phyloP scores from a whole-genome alignment of 305 asterid genomes.

The Fraxinus paxiana region DNA sequence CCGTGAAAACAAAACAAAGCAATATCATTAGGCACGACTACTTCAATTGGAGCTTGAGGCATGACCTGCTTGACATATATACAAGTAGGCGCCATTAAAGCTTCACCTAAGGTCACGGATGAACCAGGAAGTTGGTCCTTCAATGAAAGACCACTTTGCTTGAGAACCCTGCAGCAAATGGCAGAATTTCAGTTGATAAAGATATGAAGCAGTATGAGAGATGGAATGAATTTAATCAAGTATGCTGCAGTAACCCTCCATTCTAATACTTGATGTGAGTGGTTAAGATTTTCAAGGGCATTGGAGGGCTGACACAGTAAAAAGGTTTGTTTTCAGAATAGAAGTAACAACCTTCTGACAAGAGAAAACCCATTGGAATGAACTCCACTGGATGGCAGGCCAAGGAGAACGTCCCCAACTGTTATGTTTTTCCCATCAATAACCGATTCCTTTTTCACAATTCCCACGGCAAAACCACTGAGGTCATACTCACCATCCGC shows the following conservation, averaged over 20 bases:
- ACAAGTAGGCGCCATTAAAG: constrained; percentile 92
- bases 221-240: neutral
- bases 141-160: constrained; percentile 68
- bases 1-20: neutral
- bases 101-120: constrained; percentile 60
- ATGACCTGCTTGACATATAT: constrained; percentile 88
- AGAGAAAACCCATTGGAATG: constrained; percentile 93
- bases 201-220: neutral
- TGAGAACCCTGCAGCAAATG: constrained; percentile 54
- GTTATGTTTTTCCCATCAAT: constrained; percentile 71
- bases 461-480: constrained; percentile 91
- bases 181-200: neutral
- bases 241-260: neutral
- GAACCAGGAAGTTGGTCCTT: constrained; percentile 70
- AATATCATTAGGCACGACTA: neutral
- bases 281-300: neutral
- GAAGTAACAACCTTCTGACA: constrained; percentile 63
- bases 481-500: constrained; percentile 89
- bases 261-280: neutral
- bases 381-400: constrained; percentile 93
- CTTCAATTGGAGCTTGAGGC: neutral
- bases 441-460: constrained; percentile 66
- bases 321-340: neutral
- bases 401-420: constrained; percentile 75
- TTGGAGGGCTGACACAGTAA: neutral